A percentile compares a stretch with the other conserved stretches of the same genome.
phyloP scores from a whole-genome alignment of 75 land plant genomes.

The Pseudotsuga menziesii region DNA sequence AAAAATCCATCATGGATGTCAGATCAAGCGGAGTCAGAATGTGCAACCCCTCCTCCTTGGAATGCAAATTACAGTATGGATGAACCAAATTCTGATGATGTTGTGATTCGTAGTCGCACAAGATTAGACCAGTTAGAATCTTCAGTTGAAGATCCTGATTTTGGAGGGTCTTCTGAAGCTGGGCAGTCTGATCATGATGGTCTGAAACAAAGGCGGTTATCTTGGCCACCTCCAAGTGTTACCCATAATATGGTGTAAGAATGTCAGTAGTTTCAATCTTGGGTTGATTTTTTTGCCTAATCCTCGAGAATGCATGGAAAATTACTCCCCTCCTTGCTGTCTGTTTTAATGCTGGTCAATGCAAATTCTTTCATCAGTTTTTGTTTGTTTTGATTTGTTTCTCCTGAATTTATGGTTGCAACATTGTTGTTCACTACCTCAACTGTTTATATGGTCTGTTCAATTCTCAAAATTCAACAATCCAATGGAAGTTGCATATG shows the following conservation, averaged over 20 bases:
- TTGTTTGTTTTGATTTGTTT: neutral
- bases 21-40: conserved; percentile 22
- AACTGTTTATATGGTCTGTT: neutral
- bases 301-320: neutral
- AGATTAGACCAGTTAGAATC: conserved; percentile 20
- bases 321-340: neutral
- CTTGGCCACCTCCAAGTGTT: conserved; percentile 42
- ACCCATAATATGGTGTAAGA: neutral
- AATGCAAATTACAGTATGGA: conserved; percentile 17
- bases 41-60: conserved; percentile 28
- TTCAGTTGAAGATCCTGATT: conserved; percentile 11
- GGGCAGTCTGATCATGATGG: conserved; percentile 22
- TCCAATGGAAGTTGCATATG: neutral
- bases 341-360: neutral
- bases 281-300: neutral
- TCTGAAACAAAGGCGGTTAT: conserved; percentile 45
- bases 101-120: conserved; percentile 22
- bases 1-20: conserved; percentile 24
- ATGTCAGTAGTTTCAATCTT: neutral
- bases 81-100: conserved; percentile 45
- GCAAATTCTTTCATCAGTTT: neutral
- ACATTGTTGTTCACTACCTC: neutral
- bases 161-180: conserved; percentile 9
- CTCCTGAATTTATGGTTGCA: neutral
- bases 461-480: neutral